Evolutionary conservation across 257 asterid species (phyloP), one percentile per base, ranked within the genome.

Genomic region (Nemophila menziesii): DNA sequence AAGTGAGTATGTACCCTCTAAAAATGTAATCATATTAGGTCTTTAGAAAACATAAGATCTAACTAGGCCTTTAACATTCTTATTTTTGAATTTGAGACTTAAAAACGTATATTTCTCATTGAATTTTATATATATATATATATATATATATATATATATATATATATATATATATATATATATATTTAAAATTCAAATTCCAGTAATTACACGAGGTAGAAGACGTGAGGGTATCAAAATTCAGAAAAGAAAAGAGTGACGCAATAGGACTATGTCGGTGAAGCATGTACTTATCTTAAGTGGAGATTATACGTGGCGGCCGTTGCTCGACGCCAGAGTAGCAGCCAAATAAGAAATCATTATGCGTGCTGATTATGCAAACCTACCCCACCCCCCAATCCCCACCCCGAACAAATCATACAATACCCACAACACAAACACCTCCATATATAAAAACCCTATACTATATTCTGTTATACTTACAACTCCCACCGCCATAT

Each of bases 261-360:
- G 49, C 39, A 54, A 48, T 44, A n/a, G 54, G 29, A 44, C n/a
- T 22, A 20, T 71, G 83, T 78, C 89, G 89, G 80, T 75, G 61
- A 45, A 52, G 33, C n/a, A 65, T 68, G 70, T 64, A 71, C 62
- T 63, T 68, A 65, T 70, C 77, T 52, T 51, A 58, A 41, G 45
- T 47, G 63, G 48, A 61, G 63, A 56, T 60, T 19, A 18, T 56
- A 57, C 76, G 68, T 74, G 84, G 80, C 80, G 66, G 79, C 84
- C 74, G n/a, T n/a, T n/a, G n/a, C n/a, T n/a, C n/a, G 67, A 65
- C 73, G 75, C 54, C 70, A 55, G 57, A 59, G 58, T 66, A 61
- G 60, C 69, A 39, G 70, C 83, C 83, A 58, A 60, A 16, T 40
- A 39, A 13, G 39, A 47, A 57, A 16, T 19, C 19, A 44, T 47